Base-by-base conservation (phyloP, 768 basidiomycete genomes). In the Russula olivacea region DNA sequence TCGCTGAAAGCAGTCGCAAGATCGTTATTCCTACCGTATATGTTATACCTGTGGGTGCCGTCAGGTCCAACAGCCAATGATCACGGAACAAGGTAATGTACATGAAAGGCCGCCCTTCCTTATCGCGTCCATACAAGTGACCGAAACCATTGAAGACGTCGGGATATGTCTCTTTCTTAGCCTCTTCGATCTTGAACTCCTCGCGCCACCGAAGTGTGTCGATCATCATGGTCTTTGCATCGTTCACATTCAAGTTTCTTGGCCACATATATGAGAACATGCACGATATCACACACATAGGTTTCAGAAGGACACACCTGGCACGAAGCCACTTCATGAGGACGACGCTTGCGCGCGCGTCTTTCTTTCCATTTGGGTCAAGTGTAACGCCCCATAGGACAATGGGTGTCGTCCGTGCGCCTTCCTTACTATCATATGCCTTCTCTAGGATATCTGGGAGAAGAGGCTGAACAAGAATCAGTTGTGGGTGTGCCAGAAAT, bases 261-360 rank as follows among this genome's bases (percentile, higher is more conserved):
- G 58, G 84, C 78, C 68, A 87, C 85, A 48, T 19, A 12, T 10
- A 40, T 54, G 21, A 30, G 23, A 28, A 19, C 36, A 23, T 59
- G 61, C 48, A 45, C 36, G 12, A 36, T 3, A 7, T 1, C 2
- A 21, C 1, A 17, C 5, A 49, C 8, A 28, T 45, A 4, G 3
- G 47, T n/a, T 15, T 34, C 25, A 38, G 49, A 28, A 36, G n/a
- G n/a, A 50, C 72, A 40, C 68, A 85, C 88, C 87, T 82, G 5
- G 91, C 91, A 61, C 87, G 80, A 34, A 91, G 75, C 76, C 92
- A 93, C 71, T 92, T 91, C 81, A 91, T 83, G 41, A 93, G 77
- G 10, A 92, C 69, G 36, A 92, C 88, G 69, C 87, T 90, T 62
- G 83, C 82, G 9, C 82, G 80, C 0, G 89, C 84, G 71, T 89